Evolutionary conservation across 1,284 basidiomycete genomes (phyloP), one percentile per base, ranked within the genome.

Genomic region (Cystobasidium slooffiae): DNA sequence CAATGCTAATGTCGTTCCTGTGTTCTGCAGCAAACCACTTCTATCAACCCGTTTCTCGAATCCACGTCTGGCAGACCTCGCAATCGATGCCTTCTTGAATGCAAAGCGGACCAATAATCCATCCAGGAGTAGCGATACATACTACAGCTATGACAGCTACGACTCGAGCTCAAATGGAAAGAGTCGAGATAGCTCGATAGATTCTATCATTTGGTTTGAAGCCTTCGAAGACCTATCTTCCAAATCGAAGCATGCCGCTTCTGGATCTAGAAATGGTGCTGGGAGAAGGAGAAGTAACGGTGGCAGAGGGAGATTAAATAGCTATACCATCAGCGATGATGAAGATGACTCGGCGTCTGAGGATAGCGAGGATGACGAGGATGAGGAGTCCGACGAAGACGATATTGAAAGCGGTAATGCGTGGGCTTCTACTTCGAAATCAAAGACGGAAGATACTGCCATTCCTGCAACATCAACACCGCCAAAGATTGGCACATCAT

Each of bases 201-300:
- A 72, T 52, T 59, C 69, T 44, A 53, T 72, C 47, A 55, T 64
- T 37, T 72, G 61, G 59, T 72, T 72, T 51, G 69, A 72, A n/a
- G 69, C 61, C 6, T 63, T 63, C 39, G 59, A 63, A 20, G 68
- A 69, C 31, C 47, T 41, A n/a, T 46, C n/a, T 20, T 44, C 41
- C 18, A 20, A 44, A 24, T 31, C 44, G 12, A 44, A 18, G 16
- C 49, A 52, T 18, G 16, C 49, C 18, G 20, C 18, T 22, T 52
- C 49, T 18, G 49, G 49, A 10, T 64, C 62, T n/a, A 64, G 31
- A 52, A 41, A 31, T 39, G 31, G 18, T 31, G 62, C 43, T 18
- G 24, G 37, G 14, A 53, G 52, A 18, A 51, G 22, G 14, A 51
- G 44, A 16, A 24, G 62, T 64, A 39, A 31, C 18, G 56, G 56